Evolutionary conservation across 2,329 filamentous ascomycete genomes (phyloP).

Genomic region (Epichloe gansuensis): DNA sequence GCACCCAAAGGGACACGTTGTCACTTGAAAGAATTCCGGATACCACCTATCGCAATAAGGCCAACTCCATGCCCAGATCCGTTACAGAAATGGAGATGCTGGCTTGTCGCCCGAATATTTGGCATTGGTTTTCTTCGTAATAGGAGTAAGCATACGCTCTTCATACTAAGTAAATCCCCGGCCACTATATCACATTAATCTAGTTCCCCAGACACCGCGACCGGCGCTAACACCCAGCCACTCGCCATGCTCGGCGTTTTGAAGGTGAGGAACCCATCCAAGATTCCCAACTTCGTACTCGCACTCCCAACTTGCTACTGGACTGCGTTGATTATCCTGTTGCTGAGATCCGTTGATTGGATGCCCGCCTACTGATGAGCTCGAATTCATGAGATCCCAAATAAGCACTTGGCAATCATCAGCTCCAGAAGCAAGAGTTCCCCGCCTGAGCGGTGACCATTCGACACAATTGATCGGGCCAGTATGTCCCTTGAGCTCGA

Average conservation of each 20-base stretch:
- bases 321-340: conserved; percentile 49
- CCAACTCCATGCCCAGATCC: too few species aligned
- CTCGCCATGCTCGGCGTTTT: conserved; percentile 59
- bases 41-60: too few species aligned
- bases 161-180: not conserved
- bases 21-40: too few species aligned
- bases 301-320: conserved; percentile 69
- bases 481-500: conserved; percentile 83
- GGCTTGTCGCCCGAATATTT: not conserved
- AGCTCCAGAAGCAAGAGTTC: conserved; percentile 79
- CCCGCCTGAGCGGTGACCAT: conserved; percentile 81
- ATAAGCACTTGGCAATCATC: conserved; percentile 87
- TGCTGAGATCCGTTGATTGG: conserved; percentile 37
- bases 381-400: conserved; percentile 75
- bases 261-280: conserved; percentile 66
- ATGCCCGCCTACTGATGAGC: conserved; percentile 29
- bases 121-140: not conserved
- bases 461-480: conserved; percentile 85
- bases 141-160: not conserved
- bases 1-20: too few species aligned
- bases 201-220: conserved; percentile 69
- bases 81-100: not conserved
- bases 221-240: conserved; percentile 78
- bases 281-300: conserved; percentile 81
- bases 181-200: conserved; percentile 18